Evolutionary conservation across 495 filamentous ascomycete species (phyloP).

Genomic region (Daldinia childiae): DNA sequence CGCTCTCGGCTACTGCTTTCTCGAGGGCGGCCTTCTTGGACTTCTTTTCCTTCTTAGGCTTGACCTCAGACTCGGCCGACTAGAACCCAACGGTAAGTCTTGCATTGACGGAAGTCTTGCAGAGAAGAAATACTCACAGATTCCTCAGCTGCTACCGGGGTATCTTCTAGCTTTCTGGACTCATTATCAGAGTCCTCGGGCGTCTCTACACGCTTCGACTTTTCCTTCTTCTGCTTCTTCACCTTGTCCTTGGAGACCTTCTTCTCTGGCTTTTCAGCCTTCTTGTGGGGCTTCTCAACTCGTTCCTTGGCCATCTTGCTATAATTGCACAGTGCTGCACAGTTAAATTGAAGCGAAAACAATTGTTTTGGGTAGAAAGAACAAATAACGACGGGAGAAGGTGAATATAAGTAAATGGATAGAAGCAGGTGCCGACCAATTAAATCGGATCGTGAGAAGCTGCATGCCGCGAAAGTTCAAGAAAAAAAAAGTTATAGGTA

Average conservation of each 20-base stretch:
- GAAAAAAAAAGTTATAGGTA: neutral
- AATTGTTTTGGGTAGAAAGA: no score
- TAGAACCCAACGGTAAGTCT: neutral
- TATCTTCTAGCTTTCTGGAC: neutral
- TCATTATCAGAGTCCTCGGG: neutral
- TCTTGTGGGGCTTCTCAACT: constrained; percentile 30
- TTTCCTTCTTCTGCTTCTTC: constrained; percentile 42
- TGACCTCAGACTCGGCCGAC: neutral
- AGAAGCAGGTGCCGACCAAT: neutral
- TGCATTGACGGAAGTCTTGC: neutral
- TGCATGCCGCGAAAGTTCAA: neutral
- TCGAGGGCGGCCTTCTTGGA: neutral
- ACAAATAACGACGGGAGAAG: no score
- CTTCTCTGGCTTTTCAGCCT: constrained; percentile 33
- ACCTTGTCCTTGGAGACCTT: constrained; percentile 37
- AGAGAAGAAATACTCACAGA: neutral
- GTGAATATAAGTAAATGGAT: neutral
- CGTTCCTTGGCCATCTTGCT: constrained; percentile 30
- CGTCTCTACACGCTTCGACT: neutral
- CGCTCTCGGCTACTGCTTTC: neutral
- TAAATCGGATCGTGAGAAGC: neutral
- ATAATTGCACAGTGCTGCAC: neutral
- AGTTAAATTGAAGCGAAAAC: neutral
- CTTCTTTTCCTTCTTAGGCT: neutral
- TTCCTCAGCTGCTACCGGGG: neutral